These are phyloP conservation scores for Leishmania tarentolae DNA, from an alignment of 208 protist species.

Conservation along the genomic window DNA sequence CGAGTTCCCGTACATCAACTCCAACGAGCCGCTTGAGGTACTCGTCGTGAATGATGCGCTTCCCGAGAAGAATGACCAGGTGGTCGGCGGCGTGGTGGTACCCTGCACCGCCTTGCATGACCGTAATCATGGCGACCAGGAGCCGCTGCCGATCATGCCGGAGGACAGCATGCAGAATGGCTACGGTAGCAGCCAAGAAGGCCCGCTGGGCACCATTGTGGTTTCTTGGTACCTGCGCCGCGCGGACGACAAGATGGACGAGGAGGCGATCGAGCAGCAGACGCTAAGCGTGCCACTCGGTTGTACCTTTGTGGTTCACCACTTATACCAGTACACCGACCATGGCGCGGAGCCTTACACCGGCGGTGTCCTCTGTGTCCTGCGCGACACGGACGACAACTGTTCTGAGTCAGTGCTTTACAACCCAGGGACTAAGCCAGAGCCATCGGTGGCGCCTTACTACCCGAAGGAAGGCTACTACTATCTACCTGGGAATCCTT, in stretches of 20 bases:
- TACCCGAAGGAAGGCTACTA: slow-evolving; percentile 81
- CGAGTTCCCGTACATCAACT: slow-evolving; percentile 87
- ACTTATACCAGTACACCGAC: slow-evolving; percentile 91
- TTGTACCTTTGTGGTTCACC: slow-evolving; percentile 82
- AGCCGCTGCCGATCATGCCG: slow-evolving; percentile 71
- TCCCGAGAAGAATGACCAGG: slow-evolving; percentile 53
- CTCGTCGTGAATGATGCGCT: slow-evolving; percentile 81
- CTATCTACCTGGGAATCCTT: slow-evolving; percentile 82
- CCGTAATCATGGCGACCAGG: slow-evolving; percentile 70
- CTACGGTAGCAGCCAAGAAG: slow-evolving; percentile 65
- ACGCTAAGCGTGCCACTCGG: slow-evolving; percentile 69
- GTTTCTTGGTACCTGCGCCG: slow-evolving; percentile 86
- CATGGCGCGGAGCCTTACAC: slow-evolving; percentile 69
- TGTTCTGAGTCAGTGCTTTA: slow-evolving; percentile 87
- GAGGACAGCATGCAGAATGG: slow-evolving; percentile 61
- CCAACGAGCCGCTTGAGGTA: slow-evolving; percentile 79
- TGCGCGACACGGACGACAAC: slow-evolving; percentile 90
- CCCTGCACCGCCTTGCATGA: slow-evolving; percentile 71
- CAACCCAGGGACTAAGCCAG: slow-evolving; percentile 37
- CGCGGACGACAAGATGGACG: slow-evolving; percentile 58
- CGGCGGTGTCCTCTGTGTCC: slow-evolving; percentile 80
- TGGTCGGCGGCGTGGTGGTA: slow-evolving; percentile 76
- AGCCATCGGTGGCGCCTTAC: slow-evolving; percentile 80
- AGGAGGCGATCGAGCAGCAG: slow-evolving; percentile 55
- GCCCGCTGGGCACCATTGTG: slow-evolving; percentile 71